phyloP scores from a whole-genome alignment of 805 yeast species.

The Zygoascus biomembranicola region DNA sequence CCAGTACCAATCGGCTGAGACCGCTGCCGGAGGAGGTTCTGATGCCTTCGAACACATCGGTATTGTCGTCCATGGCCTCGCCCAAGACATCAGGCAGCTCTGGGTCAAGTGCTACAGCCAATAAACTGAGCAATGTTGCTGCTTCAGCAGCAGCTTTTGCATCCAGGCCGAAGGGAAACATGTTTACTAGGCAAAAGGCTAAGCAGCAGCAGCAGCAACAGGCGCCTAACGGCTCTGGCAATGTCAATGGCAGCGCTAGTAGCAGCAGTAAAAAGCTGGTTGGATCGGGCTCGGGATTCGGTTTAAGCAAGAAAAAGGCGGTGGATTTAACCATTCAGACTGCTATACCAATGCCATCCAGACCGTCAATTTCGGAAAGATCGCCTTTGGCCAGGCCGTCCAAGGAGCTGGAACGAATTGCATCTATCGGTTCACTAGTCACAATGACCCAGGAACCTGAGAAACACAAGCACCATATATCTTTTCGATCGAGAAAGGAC shows the following conservation, averaged over 20 bases:
- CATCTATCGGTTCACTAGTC: conserved; percentile 24
- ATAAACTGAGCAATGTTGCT: conserved; percentile 19
- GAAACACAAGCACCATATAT: conserved; percentile 28
- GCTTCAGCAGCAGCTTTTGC: conserved; percentile 28
- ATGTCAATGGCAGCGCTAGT: neutral
- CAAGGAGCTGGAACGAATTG: conserved; percentile 30
- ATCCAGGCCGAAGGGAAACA: conserved; percentile 18
- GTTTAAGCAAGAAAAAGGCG: conserved; percentile 7
- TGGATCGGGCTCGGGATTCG: conserved; percentile 1
- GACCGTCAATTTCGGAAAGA: conserved; percentile 20
- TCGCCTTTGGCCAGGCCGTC: conserved; percentile 29
- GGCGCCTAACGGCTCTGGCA: neutral
- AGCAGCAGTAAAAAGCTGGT: neutral
- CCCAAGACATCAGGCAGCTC: neutral
- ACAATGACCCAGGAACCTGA: conserved; percentile 6
- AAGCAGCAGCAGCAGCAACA: conserved; percentile 14
- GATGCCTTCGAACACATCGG: neutral
- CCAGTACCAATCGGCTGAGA: conserved; percentile 7
- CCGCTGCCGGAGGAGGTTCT: neutral
- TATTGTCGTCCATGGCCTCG: neutral
- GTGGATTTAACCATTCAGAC: conserved; percentile 23
- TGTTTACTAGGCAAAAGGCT: conserved; percentile 28
- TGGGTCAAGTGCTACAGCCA: neutral
- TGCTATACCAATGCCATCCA: conserved; percentile 17
- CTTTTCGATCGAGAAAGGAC: conserved; percentile 31